Evolutionary conservation across 345 rosid species (phyloP).

Genomic region (Ceriops zippeliana): DNA sequence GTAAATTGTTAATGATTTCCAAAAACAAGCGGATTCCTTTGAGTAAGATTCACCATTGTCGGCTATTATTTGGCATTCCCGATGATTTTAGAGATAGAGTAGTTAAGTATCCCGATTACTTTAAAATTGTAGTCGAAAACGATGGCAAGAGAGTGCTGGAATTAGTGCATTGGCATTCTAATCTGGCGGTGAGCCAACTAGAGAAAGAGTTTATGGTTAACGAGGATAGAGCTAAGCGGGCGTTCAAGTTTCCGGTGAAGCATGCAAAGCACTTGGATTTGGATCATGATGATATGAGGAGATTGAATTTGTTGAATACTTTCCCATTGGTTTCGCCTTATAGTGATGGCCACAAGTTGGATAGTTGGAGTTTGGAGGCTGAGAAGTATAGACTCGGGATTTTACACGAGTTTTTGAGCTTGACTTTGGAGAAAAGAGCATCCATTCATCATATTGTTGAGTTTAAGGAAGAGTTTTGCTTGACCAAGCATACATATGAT

Average conservation of each 20-base stretch:
- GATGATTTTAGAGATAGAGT: slow-evolving; percentile 82
- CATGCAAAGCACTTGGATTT: slow-evolving; percentile 64
- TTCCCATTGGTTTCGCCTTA: slow-evolving; percentile 85
- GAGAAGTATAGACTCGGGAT: slow-evolving; percentile 85
- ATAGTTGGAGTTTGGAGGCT: slow-evolving; percentile 77
- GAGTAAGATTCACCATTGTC: slow-evolving; percentile 68
- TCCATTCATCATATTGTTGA: slow-evolving; percentile 87
- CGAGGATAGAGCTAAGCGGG: slow-evolving; percentile 59
- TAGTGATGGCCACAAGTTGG: slow-evolving; percentile 57
- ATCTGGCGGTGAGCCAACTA: slow-evolving; percentile 59
- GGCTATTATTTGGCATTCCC: slow-evolving; percentile 75
- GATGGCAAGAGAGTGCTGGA: slow-evolving; percentile 74
- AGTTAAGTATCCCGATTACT: slow-evolving; percentile 59
- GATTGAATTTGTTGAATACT: slow-evolving; percentile 54
- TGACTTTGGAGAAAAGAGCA: slow-evolving; percentile 87
- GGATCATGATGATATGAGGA: slow-evolving; percentile 45
- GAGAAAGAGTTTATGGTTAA: slow-evolving; percentile 55
- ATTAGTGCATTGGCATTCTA: slow-evolving; percentile 69
- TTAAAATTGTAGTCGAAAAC: slow-evolving; percentile 43
- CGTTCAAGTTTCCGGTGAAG: slow-evolving; percentile 67
- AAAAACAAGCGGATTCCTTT: slow-evolving; percentile 61
- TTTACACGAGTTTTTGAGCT: slow-evolving; percentile 79
- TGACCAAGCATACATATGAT: slow-evolving; percentile 80
- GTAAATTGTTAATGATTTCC: slow-evolving; percentile 77
- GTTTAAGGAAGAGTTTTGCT: slow-evolving; percentile 81